Percentiles rank a stretch among this genome's conserved stretches.
Conservation (phyloP, 495 filamentous ascomycete species). For the Xylaria sp. region DNA sequence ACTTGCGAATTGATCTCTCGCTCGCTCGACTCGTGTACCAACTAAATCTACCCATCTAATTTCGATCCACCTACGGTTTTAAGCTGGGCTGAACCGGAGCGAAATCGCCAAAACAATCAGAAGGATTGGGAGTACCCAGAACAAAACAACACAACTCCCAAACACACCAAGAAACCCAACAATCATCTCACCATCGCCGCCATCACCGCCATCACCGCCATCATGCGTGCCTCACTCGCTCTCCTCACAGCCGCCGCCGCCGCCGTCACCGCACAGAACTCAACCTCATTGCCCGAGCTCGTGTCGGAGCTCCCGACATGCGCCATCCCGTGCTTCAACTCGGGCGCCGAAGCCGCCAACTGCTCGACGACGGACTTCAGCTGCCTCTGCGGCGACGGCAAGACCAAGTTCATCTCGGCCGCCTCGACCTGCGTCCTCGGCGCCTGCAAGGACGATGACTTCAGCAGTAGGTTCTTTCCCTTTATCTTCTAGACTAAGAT, state of each 20-base stretch:
- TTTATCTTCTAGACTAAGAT: not conserved
- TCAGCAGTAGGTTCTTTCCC: conserved; percentile 32
- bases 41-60: too few species aligned
- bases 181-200: not conserved
- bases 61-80: not conserved
- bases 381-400: conserved; percentile 36
- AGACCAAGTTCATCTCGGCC: conserved; percentile 29
- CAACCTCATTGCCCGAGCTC: conserved; percentile 38
- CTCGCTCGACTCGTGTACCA: too few species aligned
- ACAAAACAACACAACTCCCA: not conserved
- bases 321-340: conserved; percentile 35
- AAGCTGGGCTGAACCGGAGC: conserved; percentile 3
- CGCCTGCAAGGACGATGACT: conserved; percentile 32
- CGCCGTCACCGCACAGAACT: conserved; percentile 40
- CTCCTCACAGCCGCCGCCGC: conserved; percentile 37
- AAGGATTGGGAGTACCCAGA: not conserved
- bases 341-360: conserved; percentile 27
- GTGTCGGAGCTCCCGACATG: conserved; percentile 39
- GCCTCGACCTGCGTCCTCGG: conserved; percentile 31
- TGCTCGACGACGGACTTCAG: conserved; percentile 39
- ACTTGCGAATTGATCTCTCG: not conserved
- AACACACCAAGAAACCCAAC: not conserved
- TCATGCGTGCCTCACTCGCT: conserved; percentile 36
- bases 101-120: not conserved
- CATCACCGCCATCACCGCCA: conserved; percentile 1